Evolutionary conservation across 129 eudicot species (phyloP), one percentile per base, ranked within the genome.

Genomic region (Flaveria brownii): DNA sequence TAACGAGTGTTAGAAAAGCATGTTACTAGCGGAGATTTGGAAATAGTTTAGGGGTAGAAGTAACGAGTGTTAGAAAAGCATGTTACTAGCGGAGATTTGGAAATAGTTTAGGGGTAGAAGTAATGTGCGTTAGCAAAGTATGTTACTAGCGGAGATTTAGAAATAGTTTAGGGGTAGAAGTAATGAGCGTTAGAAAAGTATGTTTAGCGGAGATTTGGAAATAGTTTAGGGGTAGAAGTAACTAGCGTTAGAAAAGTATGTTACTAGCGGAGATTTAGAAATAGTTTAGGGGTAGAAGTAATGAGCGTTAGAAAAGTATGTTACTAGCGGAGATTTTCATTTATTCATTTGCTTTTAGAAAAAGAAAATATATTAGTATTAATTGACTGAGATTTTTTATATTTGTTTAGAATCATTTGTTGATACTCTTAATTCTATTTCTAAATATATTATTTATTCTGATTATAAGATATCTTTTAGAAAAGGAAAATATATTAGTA

Each of bases 261-360:
- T 18, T 41, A 67, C 71, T 45, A 70, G 80, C 74, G 75, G 42
- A 74, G 80, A 75, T 17, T 56, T 80, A n/a, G 30, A 0, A 2
- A 3, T 28, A 28, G 30, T 28, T 28, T 36, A 36, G 7, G 1
- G 5, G 8, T 5, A 36, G 0, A 36, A 36, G 7, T 36, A 36
- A 45, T 42, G 11, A 18, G 30, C 46, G 13, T 25, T 63, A 43
- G 5, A 20, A 28, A 70, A 64, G 26, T 80, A 80, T 26, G 16
- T 18, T 41, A 67, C 71, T 45, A 70, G 80, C 74, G 75, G 42
- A 74, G 80, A 75, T 17, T 56, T 80, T 45, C 67, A 49, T 71
- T 23, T 72, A 25, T 9, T 2, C 20, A 0, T 9, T 45, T 10
- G 49, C 2, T 2, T 45, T 45, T 45, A 11, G 13, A 10, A 9